A percentile compares a stretch with the other conserved stretches of the same genome.
These are phyloP conservation scores for Fusarium redolens DNA, from an alignment of 2,329 filamentous ascomycete species.

Conservation along the genomic window DNA sequence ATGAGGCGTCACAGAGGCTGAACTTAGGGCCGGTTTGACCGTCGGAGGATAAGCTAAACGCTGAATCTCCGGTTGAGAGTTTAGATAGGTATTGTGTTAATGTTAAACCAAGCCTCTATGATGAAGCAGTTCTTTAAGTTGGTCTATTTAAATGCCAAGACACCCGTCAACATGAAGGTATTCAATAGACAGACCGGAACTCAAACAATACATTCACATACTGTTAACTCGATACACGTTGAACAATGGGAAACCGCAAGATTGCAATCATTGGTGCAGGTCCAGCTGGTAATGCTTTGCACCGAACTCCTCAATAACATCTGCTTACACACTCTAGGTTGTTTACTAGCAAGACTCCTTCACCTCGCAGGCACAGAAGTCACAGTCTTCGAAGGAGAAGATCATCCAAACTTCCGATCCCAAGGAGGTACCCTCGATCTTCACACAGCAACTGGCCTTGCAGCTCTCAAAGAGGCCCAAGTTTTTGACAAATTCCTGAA, in stretches of 20 bases:
- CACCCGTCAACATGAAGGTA: neutral
- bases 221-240: neutral
- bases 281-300: conserved; percentile 39
- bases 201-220: neutral
- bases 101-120: neutral
- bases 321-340: conserved; percentile 36
- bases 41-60: conserved; percentile 11
- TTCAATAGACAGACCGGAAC: neutral
- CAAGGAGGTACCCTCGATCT: conserved; percentile 68
- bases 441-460: conserved; percentile 62
- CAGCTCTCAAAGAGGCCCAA: conserved; percentile 61
- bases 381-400: conserved; percentile 63
- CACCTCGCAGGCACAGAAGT: conserved; percentile 57
- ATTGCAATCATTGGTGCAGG: conserved; percentile 46
- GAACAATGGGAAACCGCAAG: conserved; percentile 38
- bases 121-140: neutral
- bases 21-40: conserved; percentile 25
- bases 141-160: conserved; percentile 18
- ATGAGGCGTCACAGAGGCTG: conserved; percentile 18
- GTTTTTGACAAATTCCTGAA: conserved; percentile 63
- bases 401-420: conserved; percentile 55
- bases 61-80: conserved; percentile 14
- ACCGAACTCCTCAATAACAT: neutral
- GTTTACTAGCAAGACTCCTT: conserved; percentile 60
- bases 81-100: neutral